Conservation (phyloP, 805 yeast species). For the Scheffersomyces lignosus region DNA sequence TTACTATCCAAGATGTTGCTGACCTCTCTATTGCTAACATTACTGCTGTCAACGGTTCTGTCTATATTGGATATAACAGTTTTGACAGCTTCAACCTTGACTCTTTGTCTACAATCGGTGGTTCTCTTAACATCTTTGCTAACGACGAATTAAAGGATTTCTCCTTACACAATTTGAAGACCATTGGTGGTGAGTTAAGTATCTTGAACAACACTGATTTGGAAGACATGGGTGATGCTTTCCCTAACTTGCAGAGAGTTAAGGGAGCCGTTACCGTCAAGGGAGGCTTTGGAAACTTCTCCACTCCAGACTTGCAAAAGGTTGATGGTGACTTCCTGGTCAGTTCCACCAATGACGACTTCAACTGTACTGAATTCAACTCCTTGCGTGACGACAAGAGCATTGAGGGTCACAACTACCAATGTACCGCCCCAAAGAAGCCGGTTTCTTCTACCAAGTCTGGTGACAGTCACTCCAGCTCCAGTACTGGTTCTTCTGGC, state of each 20-base stretch:
- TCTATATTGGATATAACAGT: constrained; percentile 40
- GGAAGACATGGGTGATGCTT: constrained; percentile 29
- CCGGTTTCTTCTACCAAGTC: constrained; percentile 15
- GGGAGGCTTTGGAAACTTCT: constrained; percentile 40
- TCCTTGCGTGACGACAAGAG: constrained; percentile 28
- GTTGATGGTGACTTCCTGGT: constrained; percentile 45
- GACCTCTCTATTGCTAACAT: constrained; percentile 31
- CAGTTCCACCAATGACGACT: constrained; percentile 34
- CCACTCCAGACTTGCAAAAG: constrained; percentile 35
- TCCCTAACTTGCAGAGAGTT: constrained; percentile 29
- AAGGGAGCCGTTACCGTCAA: constrained; percentile 41
- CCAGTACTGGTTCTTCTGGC: constrained; percentile 13
- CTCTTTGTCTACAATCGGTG: constrained; percentile 35
- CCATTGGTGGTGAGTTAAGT: constrained; percentile 42
- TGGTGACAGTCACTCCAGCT: constrained; percentile 9
- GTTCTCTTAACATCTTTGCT: constrained; percentile 41
- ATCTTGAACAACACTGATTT: constrained; percentile 42
- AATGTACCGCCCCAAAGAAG: constrained; percentile 36
- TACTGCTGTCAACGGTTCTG: constrained; percentile 41
- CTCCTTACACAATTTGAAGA: constrained; percentile 26
- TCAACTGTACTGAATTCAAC: constrained; percentile 37
- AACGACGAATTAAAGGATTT: constrained; percentile 40
- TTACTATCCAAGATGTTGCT: constrained; percentile 43
- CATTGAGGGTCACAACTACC: constrained; percentile 46
- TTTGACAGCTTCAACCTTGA: constrained; percentile 31